Conservation (phyloP, 257 asterid species). For the Petunia axillaris region DNA sequence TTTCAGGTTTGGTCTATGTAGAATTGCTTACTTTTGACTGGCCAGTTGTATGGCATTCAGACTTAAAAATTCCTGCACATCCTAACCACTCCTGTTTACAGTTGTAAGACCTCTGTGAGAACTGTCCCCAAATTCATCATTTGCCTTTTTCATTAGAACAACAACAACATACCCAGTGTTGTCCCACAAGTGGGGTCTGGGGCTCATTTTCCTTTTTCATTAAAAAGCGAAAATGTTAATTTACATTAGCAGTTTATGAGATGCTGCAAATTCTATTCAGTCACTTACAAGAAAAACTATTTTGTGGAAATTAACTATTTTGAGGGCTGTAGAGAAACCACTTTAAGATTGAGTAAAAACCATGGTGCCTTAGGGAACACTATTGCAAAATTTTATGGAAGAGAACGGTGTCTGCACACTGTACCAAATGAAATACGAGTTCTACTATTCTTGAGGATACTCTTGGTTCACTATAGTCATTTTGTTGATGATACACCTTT, state of each 20-base stretch:
- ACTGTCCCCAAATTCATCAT: constrained; percentile 2
- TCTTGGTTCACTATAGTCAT: background rate
- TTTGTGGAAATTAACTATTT: background rate
- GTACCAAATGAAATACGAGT: constrained; percentile 1
- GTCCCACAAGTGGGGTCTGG: too few species aligned
- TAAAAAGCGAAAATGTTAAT: background rate
- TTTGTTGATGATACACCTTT: background rate
- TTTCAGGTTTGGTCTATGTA: background rate
- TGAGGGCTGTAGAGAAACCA: background rate
- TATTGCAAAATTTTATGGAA: background rate
- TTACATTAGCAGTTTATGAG: background rate
- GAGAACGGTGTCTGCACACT: background rate
- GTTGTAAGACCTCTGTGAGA: background rate
- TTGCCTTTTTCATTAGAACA: background rate
- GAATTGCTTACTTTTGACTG: background rate
- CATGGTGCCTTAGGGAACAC: background rate
- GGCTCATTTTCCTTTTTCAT: background rate
- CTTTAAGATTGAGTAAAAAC: background rate
- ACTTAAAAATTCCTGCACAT: constrained; percentile 11
- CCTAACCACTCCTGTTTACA: background rate
- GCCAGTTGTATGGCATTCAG: constrained; percentile 12
- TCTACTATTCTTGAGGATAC: background rate
- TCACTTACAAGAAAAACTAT: background rate
- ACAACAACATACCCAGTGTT: too few species aligned
- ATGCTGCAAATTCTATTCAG: background rate